phyloP scores from a whole-genome alignment of 768 basidiomycete species.

The Mycena metata region DNA sequence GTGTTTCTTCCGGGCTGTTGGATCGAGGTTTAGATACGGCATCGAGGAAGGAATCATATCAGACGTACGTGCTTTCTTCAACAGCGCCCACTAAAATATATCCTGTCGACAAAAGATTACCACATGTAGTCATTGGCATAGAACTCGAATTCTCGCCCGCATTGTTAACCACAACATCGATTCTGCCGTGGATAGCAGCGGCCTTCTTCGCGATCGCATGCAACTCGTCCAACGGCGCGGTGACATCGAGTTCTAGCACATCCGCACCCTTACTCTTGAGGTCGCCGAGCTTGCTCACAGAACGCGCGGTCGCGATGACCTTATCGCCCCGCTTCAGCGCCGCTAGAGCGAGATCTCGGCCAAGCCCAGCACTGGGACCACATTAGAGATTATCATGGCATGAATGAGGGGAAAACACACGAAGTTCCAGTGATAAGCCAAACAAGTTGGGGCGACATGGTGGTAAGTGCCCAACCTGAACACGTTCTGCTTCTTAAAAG shows the following conservation, averaged over 20 bases:
- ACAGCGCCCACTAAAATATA: conserved; percentile 39
- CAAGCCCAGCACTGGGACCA: conserved; percentile 57
- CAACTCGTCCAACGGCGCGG: conserved; percentile 36
- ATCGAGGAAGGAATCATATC: too few species aligned
- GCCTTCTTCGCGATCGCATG: conserved; percentile 39
- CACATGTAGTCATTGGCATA: neutral
- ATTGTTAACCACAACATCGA: conserved; percentile 46
- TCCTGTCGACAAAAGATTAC: too few species aligned
- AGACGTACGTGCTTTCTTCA: conserved; percentile 6
- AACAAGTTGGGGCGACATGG: conserved; percentile 42
- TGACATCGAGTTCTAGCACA: conserved; percentile 44
- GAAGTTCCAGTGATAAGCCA: conserved; percentile 50
- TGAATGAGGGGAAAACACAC: conserved; percentile 42
- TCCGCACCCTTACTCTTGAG: conserved; percentile 43
- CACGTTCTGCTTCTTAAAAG: too few species aligned
- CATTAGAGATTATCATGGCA: too few species aligned
- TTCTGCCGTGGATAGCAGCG: conserved; percentile 39
- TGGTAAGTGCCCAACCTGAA: too few species aligned
- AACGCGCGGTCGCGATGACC: conserved; percentile 63
- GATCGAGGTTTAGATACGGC: neutral
- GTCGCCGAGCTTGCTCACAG: conserved; percentile 51
- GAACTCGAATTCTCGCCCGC: conserved; percentile 42
- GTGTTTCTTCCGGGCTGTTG: conserved; percentile 56
- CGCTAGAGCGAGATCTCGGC: conserved; percentile 54
- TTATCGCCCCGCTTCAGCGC: conserved; percentile 62